Conservation (phyloP, 331 rosid genomes). For the Spiraea crenata region DNA sequence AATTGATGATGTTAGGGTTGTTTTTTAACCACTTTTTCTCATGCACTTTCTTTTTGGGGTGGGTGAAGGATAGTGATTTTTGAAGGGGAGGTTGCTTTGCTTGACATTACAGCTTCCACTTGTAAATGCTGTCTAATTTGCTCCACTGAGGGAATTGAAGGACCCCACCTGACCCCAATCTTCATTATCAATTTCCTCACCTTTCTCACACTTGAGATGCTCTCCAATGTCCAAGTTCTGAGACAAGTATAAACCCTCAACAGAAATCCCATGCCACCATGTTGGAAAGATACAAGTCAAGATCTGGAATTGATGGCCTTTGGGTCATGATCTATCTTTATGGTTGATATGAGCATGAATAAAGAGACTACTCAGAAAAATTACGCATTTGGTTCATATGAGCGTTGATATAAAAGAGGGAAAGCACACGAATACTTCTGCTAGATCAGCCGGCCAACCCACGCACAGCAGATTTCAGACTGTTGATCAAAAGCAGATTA, state of each 20-base stretch:
- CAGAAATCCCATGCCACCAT: conserved; percentile 3
- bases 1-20: conserved; percentile 33
- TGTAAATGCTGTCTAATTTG: conserved; percentile 23
- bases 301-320: neutral
- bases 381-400: neutral
- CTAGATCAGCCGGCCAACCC: too few species aligned
- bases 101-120: conserved; percentile 65
- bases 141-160: conserved; percentile 45
- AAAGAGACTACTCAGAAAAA: neutral
- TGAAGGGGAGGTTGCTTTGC: conserved; percentile 37
- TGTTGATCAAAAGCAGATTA: too few species aligned
- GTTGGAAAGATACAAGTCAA: neutral
- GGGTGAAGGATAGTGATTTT: conserved; percentile 40
- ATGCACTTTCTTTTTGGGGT: conserved; percentile 20
- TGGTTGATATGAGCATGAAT: neutral
- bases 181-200: conserved; percentile 33
- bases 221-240: conserved; percentile 11
- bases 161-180: conserved; percentile 45
- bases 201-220: conserved; percentile 16
- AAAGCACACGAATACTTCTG: too few species aligned
- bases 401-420: neutral
- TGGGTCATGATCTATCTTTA: neutral
- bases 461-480: too few species aligned
- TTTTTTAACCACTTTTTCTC: conserved; percentile 33
- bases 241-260: too few species aligned